Base-by-base conservation (phyloP, 768 basidiomycete species). In the Mycena maculata region DNA sequence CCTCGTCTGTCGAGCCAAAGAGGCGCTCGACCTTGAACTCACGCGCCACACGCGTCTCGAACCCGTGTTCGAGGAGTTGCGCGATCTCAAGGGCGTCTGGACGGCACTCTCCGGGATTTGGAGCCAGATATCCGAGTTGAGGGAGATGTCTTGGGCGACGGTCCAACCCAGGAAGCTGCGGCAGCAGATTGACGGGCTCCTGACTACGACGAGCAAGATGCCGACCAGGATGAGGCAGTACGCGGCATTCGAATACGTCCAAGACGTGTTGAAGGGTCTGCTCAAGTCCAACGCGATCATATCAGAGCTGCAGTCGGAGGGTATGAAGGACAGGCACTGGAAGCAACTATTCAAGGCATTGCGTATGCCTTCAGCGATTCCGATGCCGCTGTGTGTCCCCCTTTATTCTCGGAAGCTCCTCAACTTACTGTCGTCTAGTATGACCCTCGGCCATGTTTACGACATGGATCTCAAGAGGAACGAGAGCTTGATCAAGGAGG, bases 161-260 rank as follows among this genome's bases (percentile, higher is more conserved):
- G 91, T 99, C 41, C 96, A 96, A 74, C 94, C 98, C 25, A 89
- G 98, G 73, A 99, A 99, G 80, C 76, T 99, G 63, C 90, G 98
- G 72, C 94, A 96, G 74, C 93, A 95, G 69, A 90, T 99, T 59
- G 97, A 99, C 73, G 89, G 87, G n/a, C 85, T 99, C 49, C 80
- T 99, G 56, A 84, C 87, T 27, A 95, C 95, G n/a, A 98, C 97
- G 25, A 94, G 96, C 82, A 97, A 99, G 52, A 98, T 99, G 97
- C 98, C 98, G 1, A 97, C 94, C 39, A 86, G 96, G 67, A 99
- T 99, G 98, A 88, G 98, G 58, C 98, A 99, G 76, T 99, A 99
- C 77, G 94, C 96, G 11, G 98, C 98, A 0, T 99, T 98, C 75
- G 98, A 99, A 83, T 96, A 94, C 77, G 95, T 99, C 2, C 96